Evolutionary conservation across 768 basidiomycete species (phyloP).

Genomic region (Hericium erinaceus): DNA sequence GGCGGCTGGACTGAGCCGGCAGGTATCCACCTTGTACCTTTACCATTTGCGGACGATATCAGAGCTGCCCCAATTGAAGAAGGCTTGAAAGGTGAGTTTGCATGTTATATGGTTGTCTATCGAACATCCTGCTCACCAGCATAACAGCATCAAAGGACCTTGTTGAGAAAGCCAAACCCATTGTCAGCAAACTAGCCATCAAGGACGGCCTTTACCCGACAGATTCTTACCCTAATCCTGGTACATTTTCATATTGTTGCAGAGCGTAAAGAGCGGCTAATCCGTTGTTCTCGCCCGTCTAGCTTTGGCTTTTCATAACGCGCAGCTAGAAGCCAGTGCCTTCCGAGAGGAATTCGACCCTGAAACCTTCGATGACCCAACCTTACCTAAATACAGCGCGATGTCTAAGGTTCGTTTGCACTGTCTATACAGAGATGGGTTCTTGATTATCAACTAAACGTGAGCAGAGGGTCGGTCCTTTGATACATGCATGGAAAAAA

Average conservation of each 20-base stretch:
- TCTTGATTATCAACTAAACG: too few species aligned
- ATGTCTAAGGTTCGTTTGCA: conserved; percentile 64
- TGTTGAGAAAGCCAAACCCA: conserved; percentile 55
- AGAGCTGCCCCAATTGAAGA: conserved; percentile 65
- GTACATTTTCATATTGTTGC: conserved; percentile 30
- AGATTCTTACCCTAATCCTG: conserved; percentile 84
- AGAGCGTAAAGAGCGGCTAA: neutral
- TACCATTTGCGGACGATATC: conserved; percentile 96
- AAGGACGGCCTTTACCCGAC: conserved; percentile 80
- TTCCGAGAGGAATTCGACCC: conserved; percentile 85
- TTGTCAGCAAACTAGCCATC: conserved; percentile 73
- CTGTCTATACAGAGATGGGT: neutral
- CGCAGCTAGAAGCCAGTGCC: conserved; percentile 83
- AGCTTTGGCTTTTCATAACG: conserved; percentile 86
- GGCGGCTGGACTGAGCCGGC: conserved; percentile 75
- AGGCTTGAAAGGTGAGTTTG: conserved; percentile 46
- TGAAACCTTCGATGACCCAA: conserved; percentile 72
- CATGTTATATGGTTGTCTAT: neutral
- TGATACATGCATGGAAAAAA: conserved; percentile 65
- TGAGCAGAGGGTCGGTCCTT: conserved; percentile 36
- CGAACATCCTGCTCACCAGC: neutral
- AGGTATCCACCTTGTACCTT: conserved; percentile 85
- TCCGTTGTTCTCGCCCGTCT: neutral
- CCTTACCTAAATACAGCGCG: conserved; percentile 62
- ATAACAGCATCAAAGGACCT: conserved; percentile 56